Percentiles rank a stretch among this genome's conserved stretches.
phyloP scores from a whole-genome alignment of 331 rosid species.

The Acacia concinna region DNA sequence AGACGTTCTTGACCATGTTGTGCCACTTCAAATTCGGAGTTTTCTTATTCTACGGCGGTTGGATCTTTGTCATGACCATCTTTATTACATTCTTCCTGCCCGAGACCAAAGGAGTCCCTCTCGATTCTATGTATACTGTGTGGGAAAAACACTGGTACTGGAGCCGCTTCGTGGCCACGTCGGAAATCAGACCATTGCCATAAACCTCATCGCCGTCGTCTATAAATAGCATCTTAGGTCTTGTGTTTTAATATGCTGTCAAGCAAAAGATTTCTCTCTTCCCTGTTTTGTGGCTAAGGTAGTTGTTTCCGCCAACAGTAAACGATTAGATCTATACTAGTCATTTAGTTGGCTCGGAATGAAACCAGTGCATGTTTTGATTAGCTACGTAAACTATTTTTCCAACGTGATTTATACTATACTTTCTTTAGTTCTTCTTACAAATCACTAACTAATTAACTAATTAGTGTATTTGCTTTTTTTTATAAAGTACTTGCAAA shows the following conservation, averaged over 20 bases:
- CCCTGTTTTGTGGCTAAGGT: background rate
- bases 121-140: constrained; percentile 10
- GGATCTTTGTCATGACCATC: constrained; percentile 59
- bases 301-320: background rate
- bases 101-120: constrained; percentile 76
- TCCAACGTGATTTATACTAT: too few species aligned
- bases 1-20: constrained; percentile 74
- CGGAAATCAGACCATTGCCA: background rate
- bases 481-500: too few species aligned
- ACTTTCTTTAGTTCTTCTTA: too few species aligned
- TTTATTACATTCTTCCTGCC: constrained; percentile 61
- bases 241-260: background rate
- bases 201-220: background rate
- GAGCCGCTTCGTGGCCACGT: background rate
- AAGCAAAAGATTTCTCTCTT: background rate
- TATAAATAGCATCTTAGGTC: background rate
- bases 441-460: too few species aligned
- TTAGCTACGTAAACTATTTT: too few species aligned
- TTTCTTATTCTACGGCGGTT: constrained; percentile 71
- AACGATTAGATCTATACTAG: background rate
- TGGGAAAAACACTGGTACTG: background rate
- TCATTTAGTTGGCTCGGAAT: background rate
- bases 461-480: too few species aligned
- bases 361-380: too few species aligned
- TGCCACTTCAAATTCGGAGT: constrained; percentile 71